Evolutionary conservation across 352 stramenopile genomes (phyloP), one percentile per base, ranked within the genome.

Genomic region (Discostella stelligera): DNA sequence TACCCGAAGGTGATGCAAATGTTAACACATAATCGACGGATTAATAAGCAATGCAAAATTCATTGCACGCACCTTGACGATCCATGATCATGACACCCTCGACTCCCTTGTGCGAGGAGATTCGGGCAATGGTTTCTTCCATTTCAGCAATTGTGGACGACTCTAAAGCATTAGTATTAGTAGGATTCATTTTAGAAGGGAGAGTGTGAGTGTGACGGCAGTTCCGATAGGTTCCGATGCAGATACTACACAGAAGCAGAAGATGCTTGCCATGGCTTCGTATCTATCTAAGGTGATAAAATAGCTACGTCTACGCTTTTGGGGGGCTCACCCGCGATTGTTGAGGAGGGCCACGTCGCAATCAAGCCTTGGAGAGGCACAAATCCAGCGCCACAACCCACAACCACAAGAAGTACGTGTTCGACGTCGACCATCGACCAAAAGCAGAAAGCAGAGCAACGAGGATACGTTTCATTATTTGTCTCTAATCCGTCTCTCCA

Each of bases 101-200:
- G 32, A 98, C 95, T 75, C 95, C 94, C 77, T 97, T 96, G 89
- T 98, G 95, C 56, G 92, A 96, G 71, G 95, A 94, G 72, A 98
- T 95, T 71, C 95, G 94, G 80, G 95, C 95, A 70, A 98, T 94
- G 16, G 94, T 98, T 80, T 98, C 94, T 85, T 98, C 93, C n/a
- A 95, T 94, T 80, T 98, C 95, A 44, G 75, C 64, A 65, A 83
- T 83, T 32, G 61, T 82, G 27, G 68, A 73, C 56, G 59, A 50
- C 60, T 65, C 52, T 37, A 48, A 27, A 27, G 20, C 32, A 44
- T 60, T 39, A 14, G 65, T 11, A 39, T 60, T 39, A 14, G 65
- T 11, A 39, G 55, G 14, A 30, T 49, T 70, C 49, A 63, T 60
- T 10, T 18, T 69, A n/a, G 37, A 14, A 44, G 37, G 37, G 13